Conservation (phyloP, 495 filamentous ascomycete genomes). For the Bacidia rubella region DNA sequence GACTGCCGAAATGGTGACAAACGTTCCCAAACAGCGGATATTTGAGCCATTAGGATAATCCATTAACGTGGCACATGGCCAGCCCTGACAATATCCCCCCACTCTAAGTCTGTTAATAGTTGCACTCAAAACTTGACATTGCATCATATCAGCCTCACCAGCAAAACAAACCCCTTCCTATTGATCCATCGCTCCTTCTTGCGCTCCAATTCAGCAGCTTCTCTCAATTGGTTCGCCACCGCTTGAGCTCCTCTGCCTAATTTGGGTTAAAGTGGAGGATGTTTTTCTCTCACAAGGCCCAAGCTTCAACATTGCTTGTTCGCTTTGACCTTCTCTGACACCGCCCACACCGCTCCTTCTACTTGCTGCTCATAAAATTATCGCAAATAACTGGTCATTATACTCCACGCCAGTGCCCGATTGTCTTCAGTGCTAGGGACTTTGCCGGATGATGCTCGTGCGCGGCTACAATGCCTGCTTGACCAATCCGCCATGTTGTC, state of each 20-base stretch:
- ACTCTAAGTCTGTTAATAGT: neutral
- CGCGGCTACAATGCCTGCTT: constrained; percentile 15
- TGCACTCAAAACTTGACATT: neutral
- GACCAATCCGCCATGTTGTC: constrained; percentile 9
- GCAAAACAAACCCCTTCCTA: neutral
- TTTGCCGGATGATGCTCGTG: constrained; percentile 15
- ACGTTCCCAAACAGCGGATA: neutral
- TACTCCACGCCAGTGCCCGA: constrained; percentile 15
- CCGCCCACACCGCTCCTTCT: constrained; percentile 8
- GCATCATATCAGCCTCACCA: neutral
- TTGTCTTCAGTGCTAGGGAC: constrained; percentile 10
- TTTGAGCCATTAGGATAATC: neutral
- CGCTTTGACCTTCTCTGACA: constrained; percentile 19
- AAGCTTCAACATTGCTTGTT: constrained; percentile 13
- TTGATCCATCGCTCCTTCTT: constrained; percentile 5
- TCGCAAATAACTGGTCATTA: constrained; percentile 15
- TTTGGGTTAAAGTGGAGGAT: neutral
- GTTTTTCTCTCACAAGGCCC: constrained; percentile 5
- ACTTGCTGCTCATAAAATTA: constrained; percentile 7
- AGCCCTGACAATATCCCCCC: neutral
- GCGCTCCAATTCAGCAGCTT: constrained; percentile 14
- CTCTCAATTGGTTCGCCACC: neutral
- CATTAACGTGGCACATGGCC: neutral
- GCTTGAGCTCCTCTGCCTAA: neutral
- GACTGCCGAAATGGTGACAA: neutral